Base-by-base conservation (phyloP, 306 rosid genomes). In the Prunus salicina region DNA sequence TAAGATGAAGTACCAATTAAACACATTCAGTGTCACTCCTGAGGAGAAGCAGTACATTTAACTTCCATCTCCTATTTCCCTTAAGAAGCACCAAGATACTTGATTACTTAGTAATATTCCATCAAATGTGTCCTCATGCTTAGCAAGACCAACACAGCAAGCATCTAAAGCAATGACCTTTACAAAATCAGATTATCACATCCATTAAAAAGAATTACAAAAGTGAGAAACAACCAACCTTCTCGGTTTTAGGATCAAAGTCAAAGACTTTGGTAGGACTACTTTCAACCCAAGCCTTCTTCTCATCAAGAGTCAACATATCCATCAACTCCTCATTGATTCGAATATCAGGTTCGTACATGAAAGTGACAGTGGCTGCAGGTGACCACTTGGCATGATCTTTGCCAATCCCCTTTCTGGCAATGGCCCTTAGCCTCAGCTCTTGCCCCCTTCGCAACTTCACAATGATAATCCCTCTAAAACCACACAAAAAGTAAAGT, bases 381-480 rank as follows among this genome's bases (percentile, higher is more conserved):
- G 99, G 99, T 0, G 97, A 92, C 99, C 99, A 95, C 84, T 95
- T 92, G 8, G 99, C 98, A 80, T 95, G 99, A 87, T 95, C 99
- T 77, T 95, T 95, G 28, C 98, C 99, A 78, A 95, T 95, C 49
- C 99, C 99, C 74, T 95, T 95, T 74, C 98, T 88, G 66, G 97
- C 97, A 77, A 95, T 91, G 69, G 99, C 99, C 71, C 99, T 87
- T 84, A 95, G 84, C 93, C 90, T 89, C 84, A 95, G 85, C 72
- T 95, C 99, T 82, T 95, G 98, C 60, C 99, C 99, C 43, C 91
- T 74, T 16, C 97, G 82, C 79, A 95, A 56, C 86, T 95, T 92
- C 81, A 95, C 99, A 82, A 95, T 92, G 71, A 89, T 95, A 86
- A 95, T 82, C 62, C 99, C 99, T 83, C 99, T 92, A 64, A 15